These are phyloP conservation scores for Senna siamea DNA, from an alignment of 306 rosid species.

Conservation along the genomic window DNA sequence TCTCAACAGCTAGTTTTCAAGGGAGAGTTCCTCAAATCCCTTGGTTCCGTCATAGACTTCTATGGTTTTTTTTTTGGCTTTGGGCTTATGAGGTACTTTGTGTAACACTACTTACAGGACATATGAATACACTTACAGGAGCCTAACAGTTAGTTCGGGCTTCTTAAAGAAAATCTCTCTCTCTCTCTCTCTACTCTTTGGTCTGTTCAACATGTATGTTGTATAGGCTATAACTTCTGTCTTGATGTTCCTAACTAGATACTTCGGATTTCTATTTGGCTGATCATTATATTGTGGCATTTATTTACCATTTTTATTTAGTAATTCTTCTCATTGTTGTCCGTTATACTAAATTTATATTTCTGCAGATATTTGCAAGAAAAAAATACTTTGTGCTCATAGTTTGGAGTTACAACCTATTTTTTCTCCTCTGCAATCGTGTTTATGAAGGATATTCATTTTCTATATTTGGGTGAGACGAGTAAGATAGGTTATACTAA, in stretches of 20 bases:
- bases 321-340: constrained; percentile 23
- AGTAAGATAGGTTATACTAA: constrained; percentile 37
- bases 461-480: constrained; percentile 80
- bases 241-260: constrained; percentile 8
- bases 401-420: constrained; percentile 83
- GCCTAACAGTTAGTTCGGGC: constrained; percentile 1
- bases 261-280: neutral
- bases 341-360: constrained; percentile 31
- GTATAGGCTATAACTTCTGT: neutral
- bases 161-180: constrained; percentile 7
- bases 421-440: constrained; percentile 87
- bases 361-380: constrained; percentile 71
- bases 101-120: neutral
- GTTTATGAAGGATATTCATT: constrained; percentile 90
- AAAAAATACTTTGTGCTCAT: constrained; percentile 65
- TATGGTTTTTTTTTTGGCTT: neutral
- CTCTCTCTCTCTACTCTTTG: neutral
- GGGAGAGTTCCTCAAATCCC: too few species aligned
- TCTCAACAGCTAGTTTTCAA: too few species aligned
- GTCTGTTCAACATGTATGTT: neutral
- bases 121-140: neutral
- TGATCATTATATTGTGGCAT: neutral
- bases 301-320: constrained; percentile 22
- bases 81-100: neutral
- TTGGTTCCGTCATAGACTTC: too few species aligned